Evolutionary conservation across 345 rosid species (phyloP).

Genomic region (Eucalyptus pumila): DNA sequence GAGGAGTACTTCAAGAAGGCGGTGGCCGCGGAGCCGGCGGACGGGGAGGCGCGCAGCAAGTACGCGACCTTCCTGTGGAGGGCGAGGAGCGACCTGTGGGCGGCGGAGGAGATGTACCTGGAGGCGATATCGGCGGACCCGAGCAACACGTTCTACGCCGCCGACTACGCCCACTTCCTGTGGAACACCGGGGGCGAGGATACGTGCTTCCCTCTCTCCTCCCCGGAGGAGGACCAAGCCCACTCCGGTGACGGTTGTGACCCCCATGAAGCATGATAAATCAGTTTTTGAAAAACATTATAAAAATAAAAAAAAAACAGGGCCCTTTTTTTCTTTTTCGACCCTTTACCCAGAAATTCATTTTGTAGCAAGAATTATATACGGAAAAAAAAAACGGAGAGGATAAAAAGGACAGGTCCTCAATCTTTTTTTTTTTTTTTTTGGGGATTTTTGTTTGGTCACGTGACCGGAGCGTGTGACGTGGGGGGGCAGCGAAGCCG

Average conservation of each 20-base stretch:
- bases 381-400: not conserved
- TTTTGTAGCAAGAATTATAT: not conserved
- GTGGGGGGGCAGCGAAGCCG: not conserved
- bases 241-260: not conserved
- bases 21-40: constrained; percentile 38
- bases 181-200: constrained; percentile 97
- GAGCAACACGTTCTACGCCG: constrained; percentile 51
- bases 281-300: not conserved
- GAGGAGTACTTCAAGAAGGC: constrained; percentile 79
- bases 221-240: not conserved
- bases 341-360: not conserved
- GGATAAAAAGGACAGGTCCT: not conserved
- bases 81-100: constrained; percentile 70
- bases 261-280: not conserved
- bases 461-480: not conserved
- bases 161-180: constrained; percentile 79
- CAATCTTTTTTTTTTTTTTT: not conserved
- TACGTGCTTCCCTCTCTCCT: constrained; percentile 70
- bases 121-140: constrained; percentile 86
- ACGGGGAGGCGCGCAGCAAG: constrained; percentile 72
- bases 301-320: not conserved
- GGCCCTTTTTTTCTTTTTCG: not conserved
- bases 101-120: constrained; percentile 86
- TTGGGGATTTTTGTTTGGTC: not conserved
- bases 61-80: constrained; percentile 85